Base-by-base conservation (phyloP, 768 basidiomycete species). In the Kwoniella newhampshirensis region DNA sequence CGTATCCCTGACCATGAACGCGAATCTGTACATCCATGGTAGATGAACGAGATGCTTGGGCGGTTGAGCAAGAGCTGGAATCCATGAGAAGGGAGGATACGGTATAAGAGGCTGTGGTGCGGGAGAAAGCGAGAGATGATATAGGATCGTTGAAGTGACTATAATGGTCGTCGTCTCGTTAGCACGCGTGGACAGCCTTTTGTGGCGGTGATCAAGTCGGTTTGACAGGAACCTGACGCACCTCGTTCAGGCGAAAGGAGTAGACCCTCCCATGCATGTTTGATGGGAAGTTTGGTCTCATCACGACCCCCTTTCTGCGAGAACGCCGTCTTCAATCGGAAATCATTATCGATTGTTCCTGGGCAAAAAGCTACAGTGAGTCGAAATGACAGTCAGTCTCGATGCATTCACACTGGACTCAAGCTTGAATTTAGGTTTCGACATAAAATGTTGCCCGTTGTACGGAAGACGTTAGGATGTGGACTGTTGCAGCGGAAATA, bases 271-370 rank as follows among this genome's bases (percentile, higher is more conserved):
- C 54, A 67, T 12, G 52, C 36, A 49, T 62, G 59, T 40, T 60
- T 64, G 40, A 69, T 63, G 41, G 44, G 45, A 52, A 70, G 23
- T 41, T 66, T 59, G 12, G 62, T 63, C 53, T 72, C 70, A 50
- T 69, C 67, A 28, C 64, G 52, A n/a, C 70, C 70, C 15, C 69
- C 69, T 12, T 51, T 67, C 21, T 57, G 55, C 8, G 60, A 45
- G 15, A 56, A 55, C 2, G 68, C 61, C 2, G 63, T 60, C 46
- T 76, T 76, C 36, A 54, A 57, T 42, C 75, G 50, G 62, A 76
- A 76, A 23, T 66, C 75, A 39, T 73, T 76, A 26, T 64, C 71
- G 39, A 76, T 76, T 17, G 75, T 76, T 5, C 75, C 75, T 11
- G 75, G 75, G 39, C 71, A 63, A 11, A 70, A 55, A 20, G 69